Conservation (phyloP, 1,139 yeast genomes). For the Taphrina sp. region DNA sequence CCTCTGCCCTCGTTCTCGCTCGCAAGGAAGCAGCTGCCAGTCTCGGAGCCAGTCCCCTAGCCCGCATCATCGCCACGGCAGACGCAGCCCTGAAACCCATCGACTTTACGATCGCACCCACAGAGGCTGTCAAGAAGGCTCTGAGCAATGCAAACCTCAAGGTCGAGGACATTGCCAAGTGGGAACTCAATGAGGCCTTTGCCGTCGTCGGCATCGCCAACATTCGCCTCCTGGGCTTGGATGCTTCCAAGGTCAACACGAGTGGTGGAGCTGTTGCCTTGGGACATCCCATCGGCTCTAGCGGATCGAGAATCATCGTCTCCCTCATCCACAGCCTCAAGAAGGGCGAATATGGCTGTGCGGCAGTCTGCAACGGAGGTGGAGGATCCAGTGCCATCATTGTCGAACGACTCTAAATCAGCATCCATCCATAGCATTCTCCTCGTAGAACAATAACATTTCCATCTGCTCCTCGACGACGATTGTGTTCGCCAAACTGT, state of each 20-base stretch:
- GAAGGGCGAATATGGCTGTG: slow-evolving; percentile 87
- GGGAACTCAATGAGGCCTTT: slow-evolving; percentile 92
- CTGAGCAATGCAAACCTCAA: slow-evolving; percentile 56
- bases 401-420: slow-evolving; percentile 52
- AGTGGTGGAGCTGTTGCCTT: slow-evolving; percentile 96
- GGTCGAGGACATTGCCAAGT: slow-evolving; percentile 56
- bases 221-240: slow-evolving; percentile 60
- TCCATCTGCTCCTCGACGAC: no score
- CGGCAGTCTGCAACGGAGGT: slow-evolving; percentile 96
- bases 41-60: slow-evolving; percentile 63
- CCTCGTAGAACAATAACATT: no score
- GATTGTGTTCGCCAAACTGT: no score
- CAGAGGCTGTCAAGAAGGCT: slow-evolving; percentile 86
- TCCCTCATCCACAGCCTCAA: slow-evolving; percentile 70
- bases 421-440: no score
- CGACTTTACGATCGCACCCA: slow-evolving; percentile 91
- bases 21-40: slow-evolving; percentile 70
- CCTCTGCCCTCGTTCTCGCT: slow-evolving; percentile 81
- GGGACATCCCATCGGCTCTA: slow-evolving; percentile 94
- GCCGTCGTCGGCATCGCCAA: slow-evolving; percentile 90
- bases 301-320: slow-evolving; percentile 88
- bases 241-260: slow-evolving; percentile 70
- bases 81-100: slow-evolving; percentile 91
- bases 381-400: slow-evolving; percentile 94
- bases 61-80: slow-evolving; percentile 82